phyloP scores from a whole-genome alignment of 176 grass and related monocot species.

The Thalia dealbata region DNA sequence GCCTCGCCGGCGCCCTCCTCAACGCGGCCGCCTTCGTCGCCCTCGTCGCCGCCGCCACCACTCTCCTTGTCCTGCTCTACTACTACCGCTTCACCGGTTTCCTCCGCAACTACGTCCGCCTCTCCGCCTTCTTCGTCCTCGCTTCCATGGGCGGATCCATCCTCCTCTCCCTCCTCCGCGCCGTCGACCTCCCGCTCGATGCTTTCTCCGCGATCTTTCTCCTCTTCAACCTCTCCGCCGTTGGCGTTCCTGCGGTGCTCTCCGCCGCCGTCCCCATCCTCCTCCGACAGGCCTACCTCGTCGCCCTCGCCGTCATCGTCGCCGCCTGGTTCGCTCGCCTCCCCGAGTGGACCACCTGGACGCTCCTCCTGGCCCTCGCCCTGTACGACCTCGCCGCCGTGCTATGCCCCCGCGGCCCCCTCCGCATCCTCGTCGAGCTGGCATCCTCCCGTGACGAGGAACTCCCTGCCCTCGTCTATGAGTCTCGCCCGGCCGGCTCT shows the following conservation, averaged over 20 bases:
- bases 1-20: conserved; percentile 70
- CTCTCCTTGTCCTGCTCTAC: conserved; percentile 78
- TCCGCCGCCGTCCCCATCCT: conserved; percentile 61
- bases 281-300: conserved; percentile 86
- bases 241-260: conserved; percentile 78
- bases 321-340: conserved; percentile 79
- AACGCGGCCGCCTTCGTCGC: conserved; percentile 77
- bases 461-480: conserved; percentile 80
- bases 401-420: conserved; percentile 63
- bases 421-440: conserved; percentile 84
- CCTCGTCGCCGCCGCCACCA: conserved; percentile 62
- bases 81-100: conserved; percentile 93
- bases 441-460: conserved; percentile 89
- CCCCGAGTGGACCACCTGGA: conserved; percentile 96
- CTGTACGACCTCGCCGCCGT: conserved; percentile 82
- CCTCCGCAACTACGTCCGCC: conserved; percentile 94
- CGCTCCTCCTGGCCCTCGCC: conserved; percentile 75
- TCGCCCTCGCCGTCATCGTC: conserved; percentile 73
- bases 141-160: conserved; percentile 87
- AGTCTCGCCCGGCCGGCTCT: conserved; percentile 35
- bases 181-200: conserved; percentile 50
- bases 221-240: conserved; percentile 60
- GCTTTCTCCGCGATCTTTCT: conserved; percentile 52
- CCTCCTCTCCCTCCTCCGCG: conserved; percentile 45
- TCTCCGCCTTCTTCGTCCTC: conserved; percentile 94